phyloP scores from a whole-genome alignment of 352 stramenopile species.

The Phytopythium delawarense region DNA sequence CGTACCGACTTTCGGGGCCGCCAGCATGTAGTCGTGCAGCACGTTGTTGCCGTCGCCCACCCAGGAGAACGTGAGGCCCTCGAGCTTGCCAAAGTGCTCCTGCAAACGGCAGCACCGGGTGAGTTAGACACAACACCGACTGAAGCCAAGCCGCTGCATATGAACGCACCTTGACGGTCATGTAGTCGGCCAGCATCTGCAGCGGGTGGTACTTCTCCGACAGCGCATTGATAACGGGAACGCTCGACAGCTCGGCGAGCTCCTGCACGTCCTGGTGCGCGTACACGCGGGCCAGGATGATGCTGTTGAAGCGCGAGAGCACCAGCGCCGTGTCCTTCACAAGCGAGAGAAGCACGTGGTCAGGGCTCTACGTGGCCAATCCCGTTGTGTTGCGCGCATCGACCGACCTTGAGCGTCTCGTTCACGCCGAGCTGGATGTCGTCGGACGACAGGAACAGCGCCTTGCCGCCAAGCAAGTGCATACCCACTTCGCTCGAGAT shows the following conservation, averaged over 20 bases:
- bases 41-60: slow-evolving; percentile 99
- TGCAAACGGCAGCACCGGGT: slow-evolving; percentile 8
- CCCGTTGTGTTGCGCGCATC: not conserved
- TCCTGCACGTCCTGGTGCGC: slow-evolving; percentile 88
- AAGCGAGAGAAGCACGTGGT: not conserved
- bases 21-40: slow-evolving; percentile 97
- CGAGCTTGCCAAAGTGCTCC: slow-evolving; percentile 82
- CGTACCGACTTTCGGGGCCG: slow-evolving; percentile 83
- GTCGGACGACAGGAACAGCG: slow-evolving; percentile 95
- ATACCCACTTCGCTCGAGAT: slow-evolving; percentile 96
- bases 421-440: slow-evolving; percentile 99
- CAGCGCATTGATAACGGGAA: slow-evolving; percentile 98
- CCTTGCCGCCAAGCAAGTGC: slow-evolving; percentile 93
- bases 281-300: slow-evolving; percentile 96
- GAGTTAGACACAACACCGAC: not conserved
- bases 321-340: slow-evolving; percentile 73
- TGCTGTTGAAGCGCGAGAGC: slow-evolving; percentile 93
- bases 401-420: slow-evolving; percentile 88
- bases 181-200: slow-evolving; percentile 97
- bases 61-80: slow-evolving; percentile 94
- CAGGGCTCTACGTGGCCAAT: too few species aligned
- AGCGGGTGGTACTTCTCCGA: slow-evolving; percentile 98
- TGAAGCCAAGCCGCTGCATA: not conserved
- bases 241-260: slow-evolving; percentile 85
- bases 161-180: slow-evolving; percentile 90